Evolutionary conservation across 2,329 filamentous ascomycete genomes (phyloP), one percentile per base, ranked within the genome.

Genomic region (Colletotrichum horii): DNA sequence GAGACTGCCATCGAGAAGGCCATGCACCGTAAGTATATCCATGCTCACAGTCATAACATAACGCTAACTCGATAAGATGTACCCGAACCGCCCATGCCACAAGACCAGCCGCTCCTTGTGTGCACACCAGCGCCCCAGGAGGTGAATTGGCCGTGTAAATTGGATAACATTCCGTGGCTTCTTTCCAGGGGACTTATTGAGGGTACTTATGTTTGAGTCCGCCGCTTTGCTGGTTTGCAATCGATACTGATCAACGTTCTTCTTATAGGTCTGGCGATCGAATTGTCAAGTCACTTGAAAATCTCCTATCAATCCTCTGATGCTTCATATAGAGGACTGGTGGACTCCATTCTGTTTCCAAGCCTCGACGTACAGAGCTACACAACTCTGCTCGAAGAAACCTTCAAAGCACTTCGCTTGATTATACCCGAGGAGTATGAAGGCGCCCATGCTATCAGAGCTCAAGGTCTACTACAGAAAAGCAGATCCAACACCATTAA

Each of bases 191-290:
- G 11, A 3, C 43, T 4, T 2, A 8, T 48, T 22, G n/a, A 22
- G 0, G 43, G 43, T 48, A 48, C 5, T 38, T 32, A 11, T 32
- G 0, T 38, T 8, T 6, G 3, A 19, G 4, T 3, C 8, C 1
- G 8, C 15, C 7, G 2, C 36, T 3, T 36, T 36, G 16, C 8
- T 1, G 4, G 6, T 2, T 7, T 16, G 3, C 15, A 6, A 6
- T 3, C 1, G 5, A 4, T 43, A 48, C 3, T 22, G 1, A 48
- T 22, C 9, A 43, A 11, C 2, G 12, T 12, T 1, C 43, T 0
- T 4, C 43, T 0, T 4, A 0, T 1, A 48, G 43, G 6, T 48
- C n/a, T 48, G 2, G 3, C 43, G 0, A 0, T 48, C n/a, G 7
- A 22, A 22, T 5, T 48, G n/a, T 9, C 9, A 7, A 48, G 19